Conservation (phyloP, 2,329 filamentous ascomycete species). For the Fusarium cicatricum region DNA sequence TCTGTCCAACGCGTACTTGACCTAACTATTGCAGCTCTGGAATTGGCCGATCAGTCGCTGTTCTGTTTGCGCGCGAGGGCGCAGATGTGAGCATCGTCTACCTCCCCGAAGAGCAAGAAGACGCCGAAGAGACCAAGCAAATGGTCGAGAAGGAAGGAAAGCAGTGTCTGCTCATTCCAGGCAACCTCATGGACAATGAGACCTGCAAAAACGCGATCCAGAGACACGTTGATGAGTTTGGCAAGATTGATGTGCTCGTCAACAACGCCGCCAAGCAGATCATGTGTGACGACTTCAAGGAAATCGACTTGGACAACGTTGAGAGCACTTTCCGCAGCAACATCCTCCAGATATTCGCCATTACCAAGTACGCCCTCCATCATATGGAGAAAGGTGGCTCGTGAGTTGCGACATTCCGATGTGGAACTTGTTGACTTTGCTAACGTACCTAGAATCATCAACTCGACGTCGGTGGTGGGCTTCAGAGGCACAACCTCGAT, state of each 20-base stretch:
- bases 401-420: constrained; percentile 42
- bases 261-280: constrained; percentile 68
- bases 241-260: constrained; percentile 59
- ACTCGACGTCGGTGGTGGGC: constrained; percentile 61
- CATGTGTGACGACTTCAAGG: constrained; percentile 59
- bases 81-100: constrained; percentile 65
- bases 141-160: constrained; percentile 60
- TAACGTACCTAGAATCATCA: constrained; percentile 57
- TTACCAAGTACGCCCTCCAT: constrained; percentile 64
- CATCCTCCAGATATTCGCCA: constrained; percentile 65
- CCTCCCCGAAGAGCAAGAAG: constrained; percentile 62
- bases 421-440: not conserved
- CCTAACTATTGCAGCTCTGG: constrained; percentile 51
- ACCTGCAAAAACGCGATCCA: constrained; percentile 61
- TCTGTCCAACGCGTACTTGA: fast-evolving
- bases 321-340: constrained; percentile 66
- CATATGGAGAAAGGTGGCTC: constrained; percentile 61
- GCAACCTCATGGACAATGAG: constrained; percentile 58
- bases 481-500: constrained; percentile 60
- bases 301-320: constrained; percentile 63
- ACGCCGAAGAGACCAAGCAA: constrained; percentile 62
- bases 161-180: constrained; percentile 56
- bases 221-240: constrained; percentile 59
- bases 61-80: constrained; percentile 66
- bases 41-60: constrained; percentile 62